A percentile compares a stretch with the other conserved stretches of the same genome.
These are phyloP conservation scores for Yamadazyma sp. DNA, from an alignment of 805 yeast species.

Conservation along the genomic window DNA sequence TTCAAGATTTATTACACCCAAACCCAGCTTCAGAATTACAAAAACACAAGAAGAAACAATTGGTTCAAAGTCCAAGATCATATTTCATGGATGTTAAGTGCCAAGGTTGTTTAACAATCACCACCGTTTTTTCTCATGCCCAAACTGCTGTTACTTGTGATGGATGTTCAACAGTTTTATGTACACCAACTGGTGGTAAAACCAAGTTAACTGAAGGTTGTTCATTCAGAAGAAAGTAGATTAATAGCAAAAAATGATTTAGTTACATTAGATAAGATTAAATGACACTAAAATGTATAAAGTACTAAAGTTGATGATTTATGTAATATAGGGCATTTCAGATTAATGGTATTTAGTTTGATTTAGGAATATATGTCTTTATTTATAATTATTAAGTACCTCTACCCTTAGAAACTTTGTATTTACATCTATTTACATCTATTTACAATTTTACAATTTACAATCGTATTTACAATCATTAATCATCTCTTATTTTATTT, in stretches of 20 bases:
- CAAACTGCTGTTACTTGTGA: conserved; percentile 99
- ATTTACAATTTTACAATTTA: conserved; percentile 1
- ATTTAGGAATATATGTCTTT: conserved; percentile 1
- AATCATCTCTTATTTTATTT: no score
- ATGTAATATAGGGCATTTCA: not conserved
- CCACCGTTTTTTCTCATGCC: conserved; percentile 99
- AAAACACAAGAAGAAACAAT: conserved; percentile 95
- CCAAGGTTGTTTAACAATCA: conserved; percentile 98
- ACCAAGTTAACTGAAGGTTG: conserved; percentile 99
- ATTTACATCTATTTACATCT: conserved; percentile 8
- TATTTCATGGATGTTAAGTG: conserved; percentile 99
- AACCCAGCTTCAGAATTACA: conserved; percentile 91
- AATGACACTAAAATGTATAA: no score
- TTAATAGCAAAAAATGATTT: not conserved
- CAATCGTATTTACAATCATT: no score
- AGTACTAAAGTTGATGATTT: no score
- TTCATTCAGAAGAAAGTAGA: conserved; percentile 98
- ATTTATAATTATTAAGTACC: not conserved
- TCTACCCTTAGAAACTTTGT: no score
- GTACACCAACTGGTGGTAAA: conserved; percentile 99
- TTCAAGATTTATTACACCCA: conserved; percentile 98
- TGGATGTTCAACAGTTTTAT: conserved; percentile 94
- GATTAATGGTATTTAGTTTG: no score
- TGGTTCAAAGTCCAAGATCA: conserved; percentile 97
- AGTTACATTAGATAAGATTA: not conserved